These are phyloP conservation scores for Fusarium coffeatum DNA, from an alignment of 2,329 filamentous ascomycete genomes.

Conservation along the genomic window DNA sequence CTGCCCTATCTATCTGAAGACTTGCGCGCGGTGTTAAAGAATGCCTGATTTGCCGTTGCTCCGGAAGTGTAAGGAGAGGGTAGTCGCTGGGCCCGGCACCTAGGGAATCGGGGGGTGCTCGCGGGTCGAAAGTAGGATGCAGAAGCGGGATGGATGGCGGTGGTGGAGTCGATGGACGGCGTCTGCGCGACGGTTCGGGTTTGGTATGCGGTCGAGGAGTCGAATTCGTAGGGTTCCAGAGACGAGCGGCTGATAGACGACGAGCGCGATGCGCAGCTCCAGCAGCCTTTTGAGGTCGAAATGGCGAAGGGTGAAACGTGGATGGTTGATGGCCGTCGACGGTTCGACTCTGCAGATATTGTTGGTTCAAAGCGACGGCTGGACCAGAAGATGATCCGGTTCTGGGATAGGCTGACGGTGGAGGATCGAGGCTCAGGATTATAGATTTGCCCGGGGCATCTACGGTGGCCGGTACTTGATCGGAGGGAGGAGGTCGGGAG, in stretches of 20 bases:
- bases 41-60: conserved; percentile 61
- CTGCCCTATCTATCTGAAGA: conserved; percentile 61
- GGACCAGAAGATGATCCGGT: conserved; percentile 30
- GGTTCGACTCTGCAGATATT: conserved; percentile 16
- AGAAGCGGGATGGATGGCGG: conserved; percentile 63
- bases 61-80: conserved; percentile 63
- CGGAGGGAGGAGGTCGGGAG: conserved; percentile 45
- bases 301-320: conserved; percentile 50
- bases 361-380: conserved; percentile 40
- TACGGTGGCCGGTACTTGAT: conserved; percentile 46
- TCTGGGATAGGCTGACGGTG: conserved; percentile 50
- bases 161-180: conserved; percentile 65
- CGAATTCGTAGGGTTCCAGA: conserved; percentile 72
- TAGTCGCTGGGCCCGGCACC: conserved; percentile 59
- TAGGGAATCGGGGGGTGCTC: conserved; percentile 52
- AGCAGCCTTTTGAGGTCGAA: conserved; percentile 56
- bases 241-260: conserved; percentile 60
- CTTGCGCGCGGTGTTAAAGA: conserved; percentile 59
- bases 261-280: conserved; percentile 50
- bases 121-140: conserved; percentile 56
- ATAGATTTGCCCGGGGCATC: conserved; percentile 47
- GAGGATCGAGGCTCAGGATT: conserved; percentile 46
- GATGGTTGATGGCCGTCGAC: conserved; percentile 31
- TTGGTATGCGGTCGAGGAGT: conserved; percentile 59
- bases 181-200: conserved; percentile 48